Base-by-base conservation (phyloP, 495 filamentous ascomycete genomes). In the Penicillium herquei region DNA sequence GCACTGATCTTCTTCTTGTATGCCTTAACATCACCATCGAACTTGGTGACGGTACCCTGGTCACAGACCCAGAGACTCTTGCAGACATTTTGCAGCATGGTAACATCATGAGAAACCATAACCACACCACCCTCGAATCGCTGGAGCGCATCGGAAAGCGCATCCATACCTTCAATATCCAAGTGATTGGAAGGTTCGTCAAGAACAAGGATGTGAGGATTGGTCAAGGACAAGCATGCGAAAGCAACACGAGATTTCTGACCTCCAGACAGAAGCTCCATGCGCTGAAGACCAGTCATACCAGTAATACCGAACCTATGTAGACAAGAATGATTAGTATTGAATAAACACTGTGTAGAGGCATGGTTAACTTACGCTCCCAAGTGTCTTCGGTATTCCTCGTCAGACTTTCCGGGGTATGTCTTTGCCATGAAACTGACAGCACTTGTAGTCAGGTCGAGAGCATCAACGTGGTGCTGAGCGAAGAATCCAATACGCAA, bases 161-260 rank as follows among this genome's bases (percentile, higher is more conserved):
- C 94, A 75, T 99, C 94, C 94, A 99, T 99, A 54, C 95, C 94
- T 70, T 99, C 94, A 63, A 99, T 97, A 84, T 99, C 94, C 65
- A 99, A 76, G 64, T 99, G 94, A 76, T 99, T 99, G 50, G 89
- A 94, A 65, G 94, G 94, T 68, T 99, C 94, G 80, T 99, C 94
- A 41, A 99, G 89, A 48, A 99, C 95, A 21, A 99, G 78, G 58
- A 99, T 97, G 68, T 99, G 94, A 13, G 94, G 94, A 71, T 97
- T 96, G 18, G 84, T 88, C 49, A 99, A 74, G 2, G 91, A 92
- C 49, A 99, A 75, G 65, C 92, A 96, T 21, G 94, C 92, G 70
- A 99, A 99, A 18, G 94, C 95, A 1, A 99, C 94, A 74, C 94
- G 87, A 26, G 91, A 96, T 73, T 99, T 99, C 72, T 99, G 94